Evolutionary conservation across 768 basidiomycete species (phyloP), one percentile per base, ranked within the genome.

Genomic region (Phanerodontia chrysosporium): DNA sequence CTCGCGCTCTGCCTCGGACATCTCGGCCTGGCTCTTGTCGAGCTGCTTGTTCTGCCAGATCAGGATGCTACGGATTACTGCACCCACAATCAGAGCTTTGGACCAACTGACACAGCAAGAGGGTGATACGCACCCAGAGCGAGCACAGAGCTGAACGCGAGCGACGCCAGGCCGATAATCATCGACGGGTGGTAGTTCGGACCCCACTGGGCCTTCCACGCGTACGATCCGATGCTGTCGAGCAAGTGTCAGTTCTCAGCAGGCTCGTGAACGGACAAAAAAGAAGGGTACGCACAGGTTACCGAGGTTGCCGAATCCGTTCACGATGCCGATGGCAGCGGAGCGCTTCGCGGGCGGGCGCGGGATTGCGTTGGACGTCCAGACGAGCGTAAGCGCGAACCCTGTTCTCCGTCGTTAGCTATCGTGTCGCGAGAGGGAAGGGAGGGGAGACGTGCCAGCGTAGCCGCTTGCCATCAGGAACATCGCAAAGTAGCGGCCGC

Each of bases 391-490:
- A n/a, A 79, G 60, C 1, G 78, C 71, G 51, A 74, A 76, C 9
- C 77, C 77, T 76, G n/a, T n/a, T n/a, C n/a, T n/a, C n/a, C n/a
- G n/a, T n/a, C n/a, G n/a, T n/a, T n/a, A n/a, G n/a, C n/a, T n/a
- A n/a, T n/a, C n/a, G n/a, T n/a, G 29, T 42, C 4, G 14, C n/a
- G 1, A 13, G 18, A 10, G 18, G 9, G 57, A 35, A n/a, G 5
- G 14, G 24, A 30, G 54, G n/a, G 22, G n/a, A 29, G 51, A 52
- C 70, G 27, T 46, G 73, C 79, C 79, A 4, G 71, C 70, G 61
- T 80, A 82, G 51, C 85, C 85, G 53, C 71, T 69, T 0, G 85
- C 78, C 84, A 88, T 85, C 30, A 87, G 73, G 70, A 86, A 87
- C 68, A 87, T 70, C 0, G 83, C 77, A 27, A 87, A 73, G 62